Base-by-base conservation (phyloP, 2,329 filamentous ascomycete species). In the Fusarium siculi region DNA sequence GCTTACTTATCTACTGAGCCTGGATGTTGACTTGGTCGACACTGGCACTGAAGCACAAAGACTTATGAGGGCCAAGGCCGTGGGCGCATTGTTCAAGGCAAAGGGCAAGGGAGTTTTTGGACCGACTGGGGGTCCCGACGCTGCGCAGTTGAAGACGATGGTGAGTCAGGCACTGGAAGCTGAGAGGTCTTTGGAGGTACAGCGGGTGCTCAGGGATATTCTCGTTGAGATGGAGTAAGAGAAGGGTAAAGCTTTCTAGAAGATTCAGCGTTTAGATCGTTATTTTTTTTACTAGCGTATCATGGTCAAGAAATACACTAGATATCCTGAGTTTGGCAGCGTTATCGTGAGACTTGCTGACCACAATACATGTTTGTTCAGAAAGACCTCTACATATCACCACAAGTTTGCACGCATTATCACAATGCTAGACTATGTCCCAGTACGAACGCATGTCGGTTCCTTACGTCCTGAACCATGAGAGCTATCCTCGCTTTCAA, bases 11-110 rank as follows among this genome's bases (percentile, higher is more conserved):
- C 81, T 89, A 3, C 66, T 76, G 7, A 85, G 86, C 34, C 76
- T 90, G 12, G 85, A 88, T 36, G 75, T 86, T 7, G 83, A 85
- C 15, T 80, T 81, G 46, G 80, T 82, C 0, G 87, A 87, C 36
- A 81, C 83, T 0, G 86, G 88, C 1, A 85, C 86, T 1, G 88
- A 90, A 74, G 78, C 83, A 8, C 88, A 90, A 79, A 83, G 89
- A 21, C 73, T 84, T 28, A 80, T 80, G 66, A 81, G 88, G 42
- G 85, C 84, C 3, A 85, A 85, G 73, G 87, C 88, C 0, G 77
- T 86, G 1, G 80, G 79, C 4, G 82, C 83, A 1, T 81, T 85
- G 16, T 77, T 84, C 10, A 81, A 80, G 66, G 83, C 86, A 4
- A 83, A 82, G 66, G 82, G 81, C 42, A 80, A 81, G 50, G 85